Evolutionary conservation across 2,329 filamentous ascomycete genomes (phyloP), one percentile per base, ranked within the genome.

Genomic region (Epichloe gansuensis): DNA sequence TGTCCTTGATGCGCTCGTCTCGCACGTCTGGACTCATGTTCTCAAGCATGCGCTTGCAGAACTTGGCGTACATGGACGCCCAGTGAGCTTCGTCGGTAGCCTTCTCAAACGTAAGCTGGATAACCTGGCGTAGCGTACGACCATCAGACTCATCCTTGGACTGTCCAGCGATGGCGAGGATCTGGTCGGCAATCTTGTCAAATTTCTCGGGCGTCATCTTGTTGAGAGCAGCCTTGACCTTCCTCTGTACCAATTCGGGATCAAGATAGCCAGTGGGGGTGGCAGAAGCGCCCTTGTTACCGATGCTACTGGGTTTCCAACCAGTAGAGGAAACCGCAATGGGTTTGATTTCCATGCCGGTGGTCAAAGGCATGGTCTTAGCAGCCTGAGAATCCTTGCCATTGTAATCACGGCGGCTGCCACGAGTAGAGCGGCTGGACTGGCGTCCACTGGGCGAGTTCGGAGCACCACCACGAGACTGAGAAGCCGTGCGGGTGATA

Each of bases 151-250:
- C 93, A 61, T 95, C 86, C 78, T 95, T 95, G 51, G 91, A 97
- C 68, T 98, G 93, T 23, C 82, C 86, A 31, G 91, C 89, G 66
- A 98, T 98, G 51, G 82, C 77, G 34, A 98, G 78, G 56, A 98
- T 95, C 68, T 96, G 89, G 56, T 90, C 87, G 6, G 93, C 82
- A 60, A 98, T 95, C 73, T 85, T 89, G 66, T 95, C 90, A 63
- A 98, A 98, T 66, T 97, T 98, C 73, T 98, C 93, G 0, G 93
- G 93, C 0, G 93, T 97, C 93, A 98, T 97, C 85, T 98, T 98
- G 82, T 98, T 98, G 63, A 98, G 76, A 55, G 87, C 87, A 57
- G 89, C 86, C 83, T 98, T 98, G 67, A 98, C 93, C 83, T 98
- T 98, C 61, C 91, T 85, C 74, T 98, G 93, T 53, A 98, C 93